phyloP scores from a whole-genome alignment of 2,329 filamentous ascomycete genomes.

The Thelonectria rubi region DNA sequence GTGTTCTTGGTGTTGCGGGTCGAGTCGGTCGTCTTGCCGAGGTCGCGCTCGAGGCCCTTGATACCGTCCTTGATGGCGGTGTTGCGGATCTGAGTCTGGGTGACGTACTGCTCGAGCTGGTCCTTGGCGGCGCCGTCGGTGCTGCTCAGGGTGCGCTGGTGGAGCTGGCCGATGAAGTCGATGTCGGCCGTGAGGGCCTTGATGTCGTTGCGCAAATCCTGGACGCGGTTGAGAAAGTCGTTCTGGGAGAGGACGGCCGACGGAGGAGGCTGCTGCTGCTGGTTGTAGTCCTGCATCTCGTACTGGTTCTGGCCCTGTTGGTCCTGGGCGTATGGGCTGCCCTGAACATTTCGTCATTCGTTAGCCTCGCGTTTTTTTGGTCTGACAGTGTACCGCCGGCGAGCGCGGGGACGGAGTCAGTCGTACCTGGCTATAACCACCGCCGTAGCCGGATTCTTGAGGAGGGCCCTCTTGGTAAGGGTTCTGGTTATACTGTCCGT shows the following conservation, averaged over 20 bases:
- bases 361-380: conserved; percentile 27
- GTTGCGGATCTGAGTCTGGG: conserved; percentile 76
- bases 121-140: conserved; percentile 65
- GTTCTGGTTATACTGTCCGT: conserved; percentile 70
- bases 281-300: conserved; percentile 64
- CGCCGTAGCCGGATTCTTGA: conserved; percentile 57
- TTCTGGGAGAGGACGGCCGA: conserved; percentile 61
- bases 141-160: conserved; percentile 76
- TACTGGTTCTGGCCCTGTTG: conserved; percentile 54
- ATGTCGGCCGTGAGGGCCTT: conserved; percentile 72
- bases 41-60: conserved; percentile 77
- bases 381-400: conserved; percentile 4
- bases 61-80: conserved; percentile 82
- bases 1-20: conserved; percentile 73
- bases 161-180: conserved; percentile 71
- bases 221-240: conserved; percentile 75
- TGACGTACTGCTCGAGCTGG: conserved; percentile 73
- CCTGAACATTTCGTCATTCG: conserved; percentile 29
- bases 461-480: conserved; percentile 67
- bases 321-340: conserved; percentile 45
- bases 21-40: conserved; percentile 67
- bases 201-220: conserved; percentile 74
- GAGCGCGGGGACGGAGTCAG: conserved; percentile 26
- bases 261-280: conserved; percentile 38
- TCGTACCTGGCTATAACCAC: conserved; percentile 55